Conservation (phyloP, 306 rosid genomes). For the Medicago lupulina region DNA sequence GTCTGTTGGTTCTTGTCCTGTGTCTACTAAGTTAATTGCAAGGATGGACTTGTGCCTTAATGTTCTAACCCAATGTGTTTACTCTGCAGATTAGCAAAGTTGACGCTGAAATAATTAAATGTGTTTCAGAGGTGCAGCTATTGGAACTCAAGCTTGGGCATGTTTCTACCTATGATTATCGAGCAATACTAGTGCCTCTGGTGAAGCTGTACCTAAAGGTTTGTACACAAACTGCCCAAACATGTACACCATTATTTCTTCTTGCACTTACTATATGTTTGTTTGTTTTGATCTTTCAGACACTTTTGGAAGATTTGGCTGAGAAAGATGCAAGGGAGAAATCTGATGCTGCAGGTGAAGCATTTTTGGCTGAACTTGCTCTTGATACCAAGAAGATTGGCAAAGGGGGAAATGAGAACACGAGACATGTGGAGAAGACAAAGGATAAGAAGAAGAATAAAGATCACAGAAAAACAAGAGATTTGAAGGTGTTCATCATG, state of each 20-base stretch:
- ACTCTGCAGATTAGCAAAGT: constrained; percentile 83
- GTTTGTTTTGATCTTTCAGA: constrained; percentile 54
- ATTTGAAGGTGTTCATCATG: constrained; percentile 69
- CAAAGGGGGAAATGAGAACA: constrained; percentile 75
- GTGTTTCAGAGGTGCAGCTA: constrained; percentile 83
- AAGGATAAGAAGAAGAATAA: constrained; percentile 91
- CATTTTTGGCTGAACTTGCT: constrained; percentile 95
- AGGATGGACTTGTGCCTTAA: constrained; percentile 37
- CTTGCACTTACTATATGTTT: constrained; percentile 32
- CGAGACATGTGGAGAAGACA: constrained; percentile 68
- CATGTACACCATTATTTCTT: constrained; percentile 19
- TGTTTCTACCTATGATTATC: constrained; percentile 82
- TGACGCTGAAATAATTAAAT: constrained; percentile 78
- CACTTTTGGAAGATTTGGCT: constrained; percentile 88
- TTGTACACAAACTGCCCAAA: constrained; percentile 53
- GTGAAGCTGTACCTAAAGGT: constrained; percentile 90
- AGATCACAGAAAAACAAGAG: constrained; percentile 79
- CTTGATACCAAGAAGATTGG: constrained; percentile 79
- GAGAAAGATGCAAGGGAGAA: constrained; percentile 93
- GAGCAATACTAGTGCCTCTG: constrained; percentile 77
- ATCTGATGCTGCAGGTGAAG: constrained; percentile 96
- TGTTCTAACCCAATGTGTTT: constrained; percentile 48
- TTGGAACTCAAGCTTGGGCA: constrained; percentile 82
- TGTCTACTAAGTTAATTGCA: constrained; percentile 28
- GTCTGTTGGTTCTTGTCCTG: constrained; percentile 42